Percentiles rank a stretch among this genome's conserved stretches.
phyloP scores from a whole-genome alignment of 495 filamentous ascomycete genomes.

The Aspergillus kassunensis region DNA sequence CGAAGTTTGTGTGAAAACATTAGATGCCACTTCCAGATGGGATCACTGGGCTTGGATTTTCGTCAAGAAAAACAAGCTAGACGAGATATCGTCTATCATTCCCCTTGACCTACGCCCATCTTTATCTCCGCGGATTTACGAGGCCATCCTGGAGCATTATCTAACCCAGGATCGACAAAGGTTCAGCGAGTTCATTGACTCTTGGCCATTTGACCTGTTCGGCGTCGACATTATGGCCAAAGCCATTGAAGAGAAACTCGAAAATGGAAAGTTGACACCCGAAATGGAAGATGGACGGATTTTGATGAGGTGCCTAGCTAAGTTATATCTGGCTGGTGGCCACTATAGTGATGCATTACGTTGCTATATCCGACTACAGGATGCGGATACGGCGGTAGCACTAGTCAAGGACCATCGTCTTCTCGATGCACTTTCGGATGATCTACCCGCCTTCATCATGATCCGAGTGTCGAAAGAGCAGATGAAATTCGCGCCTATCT shows the following conservation, averaged over 20 bases:
- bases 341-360: slow-evolving; percentile 77
- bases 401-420: slow-evolving; percentile 81
- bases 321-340: slow-evolving; percentile 72
- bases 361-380: slow-evolving; percentile 85
- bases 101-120: slow-evolving; percentile 73
- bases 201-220: slow-evolving; percentile 83
- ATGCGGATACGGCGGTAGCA: slow-evolving; percentile 82
- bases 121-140: slow-evolving; percentile 79
- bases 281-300: slow-evolving; percentile 81
- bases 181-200: slow-evolving; percentile 74
- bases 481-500: slow-evolving; percentile 57
- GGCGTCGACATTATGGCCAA: slow-evolving; percentile 64
- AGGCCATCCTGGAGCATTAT: slow-evolving; percentile 82
- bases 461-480: slow-evolving; percentile 77
- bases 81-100: slow-evolving; percentile 83
- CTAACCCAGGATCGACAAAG: slow-evolving; percentile 62
- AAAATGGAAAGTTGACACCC: slow-evolving; percentile 60
- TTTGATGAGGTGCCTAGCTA: slow-evolving; percentile 76
- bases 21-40: slow-evolving; percentile 77
- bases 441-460: slow-evolving; percentile 83
- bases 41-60: slow-evolving; percentile 94
- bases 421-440: slow-evolving; percentile 78
- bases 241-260: slow-evolving; percentile 70
- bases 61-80: slow-evolving; percentile 74
- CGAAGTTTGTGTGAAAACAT: slow-evolving; percentile 70